phyloP scores from a whole-genome alignment of 202 grass and related monocot species.

The Schoenoplectus tabernaemontani region DNA sequence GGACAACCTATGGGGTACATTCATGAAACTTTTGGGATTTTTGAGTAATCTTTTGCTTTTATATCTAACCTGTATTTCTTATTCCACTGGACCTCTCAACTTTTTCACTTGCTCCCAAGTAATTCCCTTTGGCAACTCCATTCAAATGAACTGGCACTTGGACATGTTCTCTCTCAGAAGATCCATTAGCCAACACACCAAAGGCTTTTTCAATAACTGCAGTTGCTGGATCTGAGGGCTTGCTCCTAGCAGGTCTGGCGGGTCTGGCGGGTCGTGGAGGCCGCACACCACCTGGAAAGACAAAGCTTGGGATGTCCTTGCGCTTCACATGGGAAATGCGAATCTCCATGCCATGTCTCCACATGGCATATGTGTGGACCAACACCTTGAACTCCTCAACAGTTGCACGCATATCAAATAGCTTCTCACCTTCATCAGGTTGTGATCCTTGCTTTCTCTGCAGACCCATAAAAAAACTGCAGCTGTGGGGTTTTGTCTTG shows the following conservation, averaged over 20 bases:
- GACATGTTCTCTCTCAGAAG: slow-evolving; percentile 1
- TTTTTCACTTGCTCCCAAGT: not conserved
- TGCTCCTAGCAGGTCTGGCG: slow-evolving; percentile 23
- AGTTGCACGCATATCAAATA: slow-evolving; percentile 75
- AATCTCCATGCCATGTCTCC: slow-evolving; percentile 79
- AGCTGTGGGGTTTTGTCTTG: slow-evolving; percentile 43
- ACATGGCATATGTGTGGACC: slow-evolving; percentile 38
- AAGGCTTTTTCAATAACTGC: not conserved
- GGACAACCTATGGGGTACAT: slow-evolving; percentile 14
- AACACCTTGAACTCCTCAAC: slow-evolving; percentile 71
- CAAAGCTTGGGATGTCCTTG: slow-evolving; percentile 56
- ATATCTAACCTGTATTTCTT: slow-evolving; percentile 2
- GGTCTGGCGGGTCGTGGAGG: slow-evolving; percentile 46
- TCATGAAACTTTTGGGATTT: not conserved
- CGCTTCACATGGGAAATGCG: slow-evolving; percentile 65
- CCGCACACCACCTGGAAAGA: slow-evolving; percentile 56
- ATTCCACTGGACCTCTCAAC: not conserved
- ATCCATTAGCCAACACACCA: not conserved
- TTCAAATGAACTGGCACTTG: not conserved
- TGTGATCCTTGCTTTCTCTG: slow-evolving; percentile 52
- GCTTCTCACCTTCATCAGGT: slow-evolving; percentile 54
- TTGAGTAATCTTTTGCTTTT: not conserved
- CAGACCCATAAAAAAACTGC: slow-evolving; percentile 80
- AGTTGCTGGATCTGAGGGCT: slow-evolving; percentile 34
- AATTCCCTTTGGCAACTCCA: slow-evolving; percentile 11